Conservation (phyloP, 768 basidiomycete species). For the Boletus speciosus region DNA sequence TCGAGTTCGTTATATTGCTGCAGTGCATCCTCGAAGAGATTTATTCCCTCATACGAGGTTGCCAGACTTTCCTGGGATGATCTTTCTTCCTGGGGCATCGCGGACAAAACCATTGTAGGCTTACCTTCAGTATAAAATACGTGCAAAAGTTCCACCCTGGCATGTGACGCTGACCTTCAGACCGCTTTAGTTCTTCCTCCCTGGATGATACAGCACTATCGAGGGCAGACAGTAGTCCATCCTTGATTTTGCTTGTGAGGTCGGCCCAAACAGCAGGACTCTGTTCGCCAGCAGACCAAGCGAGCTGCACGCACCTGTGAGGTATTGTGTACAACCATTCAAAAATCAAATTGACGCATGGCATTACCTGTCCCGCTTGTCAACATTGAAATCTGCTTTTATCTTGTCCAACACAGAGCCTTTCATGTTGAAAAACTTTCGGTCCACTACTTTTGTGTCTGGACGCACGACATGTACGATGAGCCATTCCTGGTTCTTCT, state of each 20-base stretch:
- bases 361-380: conserved; percentile 73
- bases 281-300: conserved; percentile 67
- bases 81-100: not conserved
- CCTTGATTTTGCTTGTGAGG: conserved; percentile 83
- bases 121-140: conserved; percentile 92
- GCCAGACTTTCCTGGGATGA: conserved; percentile 83
- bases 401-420: conserved; percentile 86
- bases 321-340: conserved; percentile 14
- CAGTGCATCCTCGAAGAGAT: conserved; percentile 84
- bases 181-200: conserved; percentile 88
- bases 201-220: conserved; percentile 72
- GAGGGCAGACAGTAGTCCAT: conserved; percentile 81
- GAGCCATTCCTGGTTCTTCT: conserved; percentile 91
- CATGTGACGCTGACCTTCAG: conserved; percentile 85
- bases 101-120: conserved; percentile 12
- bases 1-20: conserved; percentile 91
- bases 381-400: conserved; percentile 85
- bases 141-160: conserved; percentile 99
- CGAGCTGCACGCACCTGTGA: conserved; percentile 74
- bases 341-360: conserved; percentile 3
- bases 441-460: conserved; percentile 55
- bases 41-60: conserved; percentile 86
- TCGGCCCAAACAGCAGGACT: conserved; percentile 87
- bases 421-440: conserved; percentile 80
- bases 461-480: conserved; percentile 82